Evolutionary conservation across 2,329 filamentous ascomycete genomes (phyloP).

Genomic region (Laburnicola sp.): DNA sequence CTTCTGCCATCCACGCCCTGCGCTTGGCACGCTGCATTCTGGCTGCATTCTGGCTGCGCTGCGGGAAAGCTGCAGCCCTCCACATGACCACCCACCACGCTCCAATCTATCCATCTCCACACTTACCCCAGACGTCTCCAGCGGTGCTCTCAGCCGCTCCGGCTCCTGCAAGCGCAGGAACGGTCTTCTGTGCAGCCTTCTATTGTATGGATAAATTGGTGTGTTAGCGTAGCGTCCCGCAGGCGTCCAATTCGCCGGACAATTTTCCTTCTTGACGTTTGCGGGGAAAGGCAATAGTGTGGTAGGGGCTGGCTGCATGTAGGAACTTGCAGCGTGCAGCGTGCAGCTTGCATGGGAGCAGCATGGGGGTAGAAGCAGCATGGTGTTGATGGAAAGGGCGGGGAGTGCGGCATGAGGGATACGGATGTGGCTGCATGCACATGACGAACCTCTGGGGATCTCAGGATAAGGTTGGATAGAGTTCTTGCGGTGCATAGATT

Average conservation of each 20-base stretch:
- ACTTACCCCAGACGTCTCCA: constrained; percentile 20
- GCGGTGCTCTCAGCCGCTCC: background rate
- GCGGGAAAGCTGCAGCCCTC: background rate
- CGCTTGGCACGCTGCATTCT: background rate
- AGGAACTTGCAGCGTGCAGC: background rate
- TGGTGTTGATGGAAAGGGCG: background rate
- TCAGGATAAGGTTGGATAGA: constrained; percentile 32
- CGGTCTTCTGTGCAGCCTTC: constrained; percentile 18
- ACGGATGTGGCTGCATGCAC: constrained; percentile 9
- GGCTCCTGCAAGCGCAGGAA: constrained; percentile 26
- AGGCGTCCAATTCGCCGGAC: constrained; percentile 5
- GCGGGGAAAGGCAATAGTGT: constrained; percentile 23
- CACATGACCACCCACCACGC: constrained; percentile 16
- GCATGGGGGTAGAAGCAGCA: background rate
- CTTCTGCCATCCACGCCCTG: background rate
- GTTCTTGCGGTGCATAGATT: constrained; percentile 27
- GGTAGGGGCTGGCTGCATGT: background rate
- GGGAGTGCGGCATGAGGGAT: background rate
- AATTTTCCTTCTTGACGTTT: constrained; percentile 13
- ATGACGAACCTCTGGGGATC: constrained; percentile 17
- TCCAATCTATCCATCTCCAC: constrained; percentile 21
- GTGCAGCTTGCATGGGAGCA: constrained; percentile 3
- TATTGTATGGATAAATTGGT: constrained; percentile 8
- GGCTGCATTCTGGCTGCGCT: too few relatives aligned
- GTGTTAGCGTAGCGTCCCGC: background rate